A percentile compares a stretch with the other conserved stretches of the same genome.
These are phyloP conservation scores for Hemileia vastatrix DNA, from an alignment of 1,284 basidiomycete genomes.

Conservation along the genomic window DNA sequence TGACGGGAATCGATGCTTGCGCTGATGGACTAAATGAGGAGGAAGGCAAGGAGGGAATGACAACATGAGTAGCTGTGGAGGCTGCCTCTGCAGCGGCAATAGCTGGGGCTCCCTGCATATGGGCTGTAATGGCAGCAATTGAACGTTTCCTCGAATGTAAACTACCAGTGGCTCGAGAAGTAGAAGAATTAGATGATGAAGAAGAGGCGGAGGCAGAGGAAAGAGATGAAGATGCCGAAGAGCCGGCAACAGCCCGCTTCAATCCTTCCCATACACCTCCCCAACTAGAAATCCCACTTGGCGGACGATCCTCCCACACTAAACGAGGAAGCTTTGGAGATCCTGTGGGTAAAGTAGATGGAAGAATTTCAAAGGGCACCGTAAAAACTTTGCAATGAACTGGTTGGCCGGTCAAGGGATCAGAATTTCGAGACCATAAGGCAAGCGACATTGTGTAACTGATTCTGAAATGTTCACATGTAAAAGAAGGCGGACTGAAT, in stretches of 20 bases:
- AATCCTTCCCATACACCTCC: conserved; percentile 16
- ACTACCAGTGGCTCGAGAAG: conserved; percentile 33
- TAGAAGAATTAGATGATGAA: conserved; percentile 32
- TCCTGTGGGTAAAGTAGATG: conserved; percentile 34
- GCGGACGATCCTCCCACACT: conserved; percentile 20
- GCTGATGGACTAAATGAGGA: conserved; percentile 37
- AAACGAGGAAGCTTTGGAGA: conserved; percentile 16
- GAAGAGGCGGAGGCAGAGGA: conserved; percentile 11
- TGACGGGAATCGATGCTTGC: conserved; percentile 35
- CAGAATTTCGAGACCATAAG: conserved; percentile 29
- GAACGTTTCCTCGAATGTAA: conserved; percentile 30
- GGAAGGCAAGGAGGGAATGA: conserved; percentile 37
- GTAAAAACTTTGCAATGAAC: conserved; percentile 37
- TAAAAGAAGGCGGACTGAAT: conserved; percentile 39
- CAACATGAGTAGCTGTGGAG: conserved; percentile 35
- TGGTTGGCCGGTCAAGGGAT: conserved; percentile 30
- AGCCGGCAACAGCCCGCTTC: conserved; percentile 5
- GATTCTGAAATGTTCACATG: conserved; percentile 36
- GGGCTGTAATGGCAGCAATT: conserved; percentile 30
- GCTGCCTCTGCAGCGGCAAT: conserved; percentile 6
- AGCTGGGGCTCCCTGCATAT: conserved; percentile 25
- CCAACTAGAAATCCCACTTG: conserved; percentile 9
- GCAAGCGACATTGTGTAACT: conserved; percentile 41
- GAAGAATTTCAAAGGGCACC: conserved; percentile 39
- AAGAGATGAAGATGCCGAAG: too few species aligned